phyloP scores from a whole-genome alignment of 179 eudicot genomes.

The Kewa caespitosa region DNA sequence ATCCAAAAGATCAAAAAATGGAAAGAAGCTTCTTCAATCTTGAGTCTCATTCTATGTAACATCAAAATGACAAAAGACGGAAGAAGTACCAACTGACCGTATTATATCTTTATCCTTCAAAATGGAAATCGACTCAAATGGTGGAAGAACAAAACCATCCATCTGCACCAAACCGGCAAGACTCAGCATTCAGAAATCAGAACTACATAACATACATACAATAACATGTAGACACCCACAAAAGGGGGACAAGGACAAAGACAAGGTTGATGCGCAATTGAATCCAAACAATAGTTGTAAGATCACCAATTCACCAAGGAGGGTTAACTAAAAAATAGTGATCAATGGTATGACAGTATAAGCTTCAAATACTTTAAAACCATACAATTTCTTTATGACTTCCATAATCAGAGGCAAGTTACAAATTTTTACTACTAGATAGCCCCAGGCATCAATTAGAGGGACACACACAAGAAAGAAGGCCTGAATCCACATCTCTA shows the following conservation, averaged over 20 bases:
- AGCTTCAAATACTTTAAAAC: background rate
- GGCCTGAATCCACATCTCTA: background rate
- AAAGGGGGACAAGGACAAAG: no score
- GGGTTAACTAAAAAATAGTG: background rate
- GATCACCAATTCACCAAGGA: background rate
- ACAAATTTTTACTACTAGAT: background rate
- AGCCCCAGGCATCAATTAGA: background rate
- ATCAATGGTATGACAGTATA: background rate
- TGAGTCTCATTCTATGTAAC: background rate
- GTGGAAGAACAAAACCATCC: slow-evolving; percentile 88
- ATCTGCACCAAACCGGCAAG: slow-evolving; percentile 50
- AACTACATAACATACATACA: background rate
- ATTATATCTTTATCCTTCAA: slow-evolving; percentile 77
- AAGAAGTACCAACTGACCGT: slow-evolving; percentile 44
- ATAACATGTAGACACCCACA: background rate
- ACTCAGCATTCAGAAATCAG: background rate
- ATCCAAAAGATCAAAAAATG: background rate
- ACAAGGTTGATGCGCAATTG: background rate
- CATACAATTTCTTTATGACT: background rate
- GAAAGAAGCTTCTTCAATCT: background rate
- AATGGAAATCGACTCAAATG: slow-evolving; percentile 65
- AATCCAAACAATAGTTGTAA: background rate
- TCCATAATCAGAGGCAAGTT: slow-evolving; percentile 8
- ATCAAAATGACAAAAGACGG: slow-evolving; percentile 16
- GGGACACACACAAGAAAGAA: background rate